Conservation (phyloP, 768 basidiomycete genomes). For the Kwoniella dendrophila region DNA sequence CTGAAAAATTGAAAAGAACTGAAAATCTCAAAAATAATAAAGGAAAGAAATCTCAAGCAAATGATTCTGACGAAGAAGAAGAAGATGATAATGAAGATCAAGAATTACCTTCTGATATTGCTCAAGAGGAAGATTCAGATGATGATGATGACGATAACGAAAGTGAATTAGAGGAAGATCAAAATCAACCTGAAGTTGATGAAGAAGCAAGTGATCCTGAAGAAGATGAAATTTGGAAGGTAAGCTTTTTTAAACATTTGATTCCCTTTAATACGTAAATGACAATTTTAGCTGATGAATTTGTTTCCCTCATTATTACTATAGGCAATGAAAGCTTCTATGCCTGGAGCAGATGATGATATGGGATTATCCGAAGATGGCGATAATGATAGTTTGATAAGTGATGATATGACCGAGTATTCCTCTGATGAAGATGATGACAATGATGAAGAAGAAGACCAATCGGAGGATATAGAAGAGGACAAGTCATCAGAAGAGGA, state of each 20-base stretch:
- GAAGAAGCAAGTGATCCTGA: slow-evolving; percentile 51
- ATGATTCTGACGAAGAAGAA: slow-evolving; percentile 34
- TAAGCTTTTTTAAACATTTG: slow-evolving; percentile 52
- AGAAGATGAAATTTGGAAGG: slow-evolving; percentile 88
- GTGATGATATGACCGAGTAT: slow-evolving; percentile 19
- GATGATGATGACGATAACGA: slow-evolving; percentile 56
- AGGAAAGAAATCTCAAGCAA: slow-evolving; percentile 22
- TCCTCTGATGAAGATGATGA: slow-evolving; percentile 26
- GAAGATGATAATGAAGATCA: slow-evolving; percentile 33
- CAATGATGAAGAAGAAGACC: slow-evolving; percentile 29
- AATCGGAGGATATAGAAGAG: slow-evolving; percentile 34
- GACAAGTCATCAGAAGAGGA: slow-evolving; percentile 11
- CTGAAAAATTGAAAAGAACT: slow-evolving; percentile 66
- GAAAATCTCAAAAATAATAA: slow-evolving; percentile 48
- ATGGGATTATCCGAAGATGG: slow-evolving; percentile 46
- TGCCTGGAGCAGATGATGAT: slow-evolving; percentile 64
- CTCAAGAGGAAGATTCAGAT: slow-evolving; percentile 53
- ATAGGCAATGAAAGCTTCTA: slow-evolving; percentile 85
- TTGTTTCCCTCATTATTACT: neutral
- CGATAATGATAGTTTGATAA: slow-evolving; percentile 21
- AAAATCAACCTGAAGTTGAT: slow-evolving; percentile 39
- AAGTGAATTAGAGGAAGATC: slow-evolving; percentile 49
- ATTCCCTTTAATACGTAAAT: neutral
- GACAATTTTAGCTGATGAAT: slow-evolving; percentile 13
- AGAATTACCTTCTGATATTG: slow-evolving; percentile 51